Percentiles rank a stretch among this genome's conserved stretches.
These are phyloP conservation scores for Chaetothyriales sp. DNA, from an alignment of 2,329 filamentous ascomycete genomes.

Conservation along the genomic window DNA sequence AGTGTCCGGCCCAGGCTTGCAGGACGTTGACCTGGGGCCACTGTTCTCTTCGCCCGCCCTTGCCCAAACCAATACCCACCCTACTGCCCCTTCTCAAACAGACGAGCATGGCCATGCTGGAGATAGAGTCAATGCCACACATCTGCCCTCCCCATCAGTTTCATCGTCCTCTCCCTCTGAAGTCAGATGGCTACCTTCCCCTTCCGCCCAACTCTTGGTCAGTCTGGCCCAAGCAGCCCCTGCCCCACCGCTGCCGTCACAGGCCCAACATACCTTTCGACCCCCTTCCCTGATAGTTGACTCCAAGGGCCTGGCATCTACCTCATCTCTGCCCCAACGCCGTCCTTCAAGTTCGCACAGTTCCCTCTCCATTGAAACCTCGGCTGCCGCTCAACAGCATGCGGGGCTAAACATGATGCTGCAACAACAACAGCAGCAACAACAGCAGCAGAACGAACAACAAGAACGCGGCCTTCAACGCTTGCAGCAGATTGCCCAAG, in stretches of 20 bases:
- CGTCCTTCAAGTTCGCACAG: not conserved
- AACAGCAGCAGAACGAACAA: not conserved
- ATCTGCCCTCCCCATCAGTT: not conserved
- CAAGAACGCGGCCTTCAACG: not conserved
- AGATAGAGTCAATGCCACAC: not conserved
- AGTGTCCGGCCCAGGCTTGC: not conserved
- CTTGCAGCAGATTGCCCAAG: not conserved
- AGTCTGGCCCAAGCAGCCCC: not conserved
- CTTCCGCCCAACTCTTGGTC: not conserved
- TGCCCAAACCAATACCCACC: not conserved
- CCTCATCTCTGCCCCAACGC: not conserved
- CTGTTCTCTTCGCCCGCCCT: not conserved
- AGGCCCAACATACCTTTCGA: not conserved
- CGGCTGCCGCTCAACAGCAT: not conserved
- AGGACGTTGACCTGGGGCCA: not conserved
- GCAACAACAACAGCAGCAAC: not conserved
- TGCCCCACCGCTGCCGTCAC: not conserved
- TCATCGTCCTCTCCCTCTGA: not conserved
- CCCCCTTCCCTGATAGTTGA: not conserved
- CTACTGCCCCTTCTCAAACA: not conserved
- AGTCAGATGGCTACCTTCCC: not conserved
- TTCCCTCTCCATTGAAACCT: not conserved
- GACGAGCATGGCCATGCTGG: not conserved
- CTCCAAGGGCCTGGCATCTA: not conserved
- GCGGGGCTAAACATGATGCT: not conserved